Evolutionary conservation across 2,329 filamentous ascomycete species (phyloP).

Genomic region (Botrytis medusae): DNA sequence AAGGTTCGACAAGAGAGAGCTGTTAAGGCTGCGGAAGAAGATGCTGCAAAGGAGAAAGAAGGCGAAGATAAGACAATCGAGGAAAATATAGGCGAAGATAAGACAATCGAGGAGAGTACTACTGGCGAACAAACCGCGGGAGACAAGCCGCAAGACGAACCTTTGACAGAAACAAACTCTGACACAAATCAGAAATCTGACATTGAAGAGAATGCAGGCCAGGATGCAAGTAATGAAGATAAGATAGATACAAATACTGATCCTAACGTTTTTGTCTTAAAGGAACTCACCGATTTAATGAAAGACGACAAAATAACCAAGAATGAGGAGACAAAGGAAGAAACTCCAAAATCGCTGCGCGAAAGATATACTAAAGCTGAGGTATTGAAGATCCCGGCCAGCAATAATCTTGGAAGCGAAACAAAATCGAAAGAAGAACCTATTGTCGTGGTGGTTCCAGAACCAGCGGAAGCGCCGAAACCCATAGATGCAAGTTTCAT

Average conservation of each 20-base stretch:
- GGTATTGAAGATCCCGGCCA: background rate
- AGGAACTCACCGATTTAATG: background rate
- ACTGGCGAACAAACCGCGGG: background rate
- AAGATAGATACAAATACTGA: background rate
- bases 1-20: slow-evolving; percentile 15
- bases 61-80: slow-evolving; percentile 35
- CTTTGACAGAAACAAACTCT: background rate
- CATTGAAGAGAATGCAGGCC: background rate
- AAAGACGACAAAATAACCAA: background rate
- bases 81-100: slow-evolving; percentile 35
- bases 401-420: background rate
- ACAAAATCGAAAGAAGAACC: background rate
- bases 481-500: background rate
- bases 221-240: background rate
- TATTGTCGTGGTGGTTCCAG: background rate
- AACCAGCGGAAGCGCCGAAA: background rate
- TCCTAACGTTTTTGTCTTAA: background rate
- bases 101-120: slow-evolving; percentile 9
- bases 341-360: background rate
- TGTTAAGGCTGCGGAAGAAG: background rate
- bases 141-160: slow-evolving; percentile 47
- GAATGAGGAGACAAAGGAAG: background rate
- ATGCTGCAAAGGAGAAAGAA: background rate
- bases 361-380: background rate
- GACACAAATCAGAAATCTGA: background rate